Base-by-base conservation (phyloP, 176 grass and related monocot species). In the Urochloa ruziziensis region DNA sequence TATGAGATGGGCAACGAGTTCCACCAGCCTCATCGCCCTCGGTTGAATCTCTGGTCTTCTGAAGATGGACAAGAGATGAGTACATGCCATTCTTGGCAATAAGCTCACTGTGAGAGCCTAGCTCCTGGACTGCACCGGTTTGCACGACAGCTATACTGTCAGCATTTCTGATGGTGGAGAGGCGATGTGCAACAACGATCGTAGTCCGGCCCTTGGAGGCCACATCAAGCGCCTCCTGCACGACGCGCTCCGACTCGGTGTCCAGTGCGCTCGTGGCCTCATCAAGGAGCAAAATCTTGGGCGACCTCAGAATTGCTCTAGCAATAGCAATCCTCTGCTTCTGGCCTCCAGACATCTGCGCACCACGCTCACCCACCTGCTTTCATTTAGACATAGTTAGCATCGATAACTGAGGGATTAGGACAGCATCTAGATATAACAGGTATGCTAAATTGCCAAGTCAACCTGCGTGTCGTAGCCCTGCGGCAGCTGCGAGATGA, bases 251-350 rank as follows among this genome's bases (percentile, higher is more conserved):
- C 1, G 94, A 97, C 82, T 97, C 92, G 0, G 94, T 91, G 88
- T 97, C 94, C 8, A 97, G 10, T 32, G 94, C 94, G 34, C 94
- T 97, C 0, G 94, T 97, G 32, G 94, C 94, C 73, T 97, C 94
- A 24, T 97, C 92, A 3, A 97, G 90, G 68, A 97, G 88, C 39
- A 97, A 74, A 25, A 97, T 94, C 88, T 94, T 97, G 30, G 94
- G 94, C 51, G 94, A 92, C 80, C 87, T 94, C 19, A 97, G 36
- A 34, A 97, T 89, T 33, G 94, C 92, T 84, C 94, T 90, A 1
- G 94, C 94, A 64, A 97, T 97, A 34, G 94, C 94, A 70, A 97
- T 92, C 49, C 94, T 92, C 70, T 97, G 94, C 68, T 97, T 97
- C 75, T 97, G 94, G 2, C 94, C 94, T 84, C 94, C 94, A 15